phyloP scores from a whole-genome alignment of 495 filamentous ascomycete species.

The Aspergillus wentii region DNA sequence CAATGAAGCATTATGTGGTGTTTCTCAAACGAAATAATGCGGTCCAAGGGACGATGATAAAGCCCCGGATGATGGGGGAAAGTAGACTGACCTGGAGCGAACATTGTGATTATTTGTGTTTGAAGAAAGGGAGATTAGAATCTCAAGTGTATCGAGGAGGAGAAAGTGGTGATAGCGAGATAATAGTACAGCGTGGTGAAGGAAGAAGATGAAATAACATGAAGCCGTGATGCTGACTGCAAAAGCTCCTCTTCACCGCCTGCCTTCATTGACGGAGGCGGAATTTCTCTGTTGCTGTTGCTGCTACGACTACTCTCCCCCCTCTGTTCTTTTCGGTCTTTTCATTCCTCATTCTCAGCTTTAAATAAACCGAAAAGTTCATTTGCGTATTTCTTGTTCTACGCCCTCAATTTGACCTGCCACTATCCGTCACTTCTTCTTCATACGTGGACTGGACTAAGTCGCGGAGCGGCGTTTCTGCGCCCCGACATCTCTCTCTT shows the following conservation, averaged over 20 bases:
- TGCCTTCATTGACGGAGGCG: constrained; percentile 10
- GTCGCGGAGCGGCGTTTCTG: not conserved
- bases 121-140: not conserved
- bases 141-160: not conserved
- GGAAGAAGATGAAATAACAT: not conserved
- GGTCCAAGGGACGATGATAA: no score
- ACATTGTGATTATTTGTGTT: constrained; percentile 30
- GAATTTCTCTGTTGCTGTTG: constrained; percentile 7
- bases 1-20: not conserved
- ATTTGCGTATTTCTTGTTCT: no score
- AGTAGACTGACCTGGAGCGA: constrained; percentile 37
- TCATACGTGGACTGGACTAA: not conserved
- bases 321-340: constrained; percentile 1
- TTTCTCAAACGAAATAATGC: no score
- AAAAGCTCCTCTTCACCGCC: no score
- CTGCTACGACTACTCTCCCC: not conserved
- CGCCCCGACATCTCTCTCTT: not conserved
- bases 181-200: not conserved
- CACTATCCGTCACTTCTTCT: constrained; percentile 1
- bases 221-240: constrained; percentile 13
- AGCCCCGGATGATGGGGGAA: no score
- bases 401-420: no score
- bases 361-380: no score
- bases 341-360: not conserved
- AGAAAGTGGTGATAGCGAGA: constrained; percentile 3